phyloP scores from a whole-genome alignment of 2,329 filamentous ascomycete species.

The Colletotrichum sansevieriae region DNA sequence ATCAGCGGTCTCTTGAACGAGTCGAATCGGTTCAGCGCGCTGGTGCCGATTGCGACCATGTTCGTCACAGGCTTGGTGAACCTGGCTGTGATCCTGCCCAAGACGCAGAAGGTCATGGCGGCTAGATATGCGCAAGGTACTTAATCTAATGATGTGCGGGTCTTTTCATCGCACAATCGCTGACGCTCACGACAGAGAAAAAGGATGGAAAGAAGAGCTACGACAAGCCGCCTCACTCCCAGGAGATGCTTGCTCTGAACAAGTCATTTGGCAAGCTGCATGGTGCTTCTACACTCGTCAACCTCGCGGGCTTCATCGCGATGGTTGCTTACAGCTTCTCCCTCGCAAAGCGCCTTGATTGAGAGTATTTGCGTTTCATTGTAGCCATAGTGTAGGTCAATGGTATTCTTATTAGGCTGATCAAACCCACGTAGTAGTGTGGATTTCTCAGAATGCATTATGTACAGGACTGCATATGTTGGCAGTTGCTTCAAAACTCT shows the following conservation, averaged over 20 bases:
- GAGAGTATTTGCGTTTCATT: slow-evolving; percentile 27
- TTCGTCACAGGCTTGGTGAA: slow-evolving; percentile 81
- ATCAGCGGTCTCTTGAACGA: slow-evolving; percentile 69
- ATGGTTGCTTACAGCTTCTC: slow-evolving; percentile 84
- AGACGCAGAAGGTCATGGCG: slow-evolving; percentile 80
- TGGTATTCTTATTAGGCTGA: slow-evolving; percentile 15
- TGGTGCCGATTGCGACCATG: slow-evolving; percentile 77
- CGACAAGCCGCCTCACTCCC: slow-evolving; percentile 82
- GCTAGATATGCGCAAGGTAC: slow-evolving; percentile 83
- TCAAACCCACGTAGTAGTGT: slow-evolving; percentile 14
- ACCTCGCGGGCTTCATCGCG: slow-evolving; percentile 77
- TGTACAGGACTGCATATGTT: slow-evolving; percentile 23
- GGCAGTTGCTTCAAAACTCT: slow-evolving; percentile 7
- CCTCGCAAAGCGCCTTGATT: slow-evolving; percentile 73
- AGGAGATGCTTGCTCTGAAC: slow-evolving; percentile 86
- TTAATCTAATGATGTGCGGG: slow-evolving; percentile 43
- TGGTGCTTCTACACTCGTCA: slow-evolving; percentile 83
- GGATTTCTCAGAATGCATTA: slow-evolving; percentile 19
- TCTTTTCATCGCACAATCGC: neutral
- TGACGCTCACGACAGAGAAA: slow-evolving; percentile 68
- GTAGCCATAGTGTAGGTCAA: neutral
- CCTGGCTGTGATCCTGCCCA: slow-evolving; percentile 77
- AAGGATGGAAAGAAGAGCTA: slow-evolving; percentile 90
- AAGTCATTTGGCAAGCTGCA: slow-evolving; percentile 84
- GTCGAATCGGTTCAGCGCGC: slow-evolving; percentile 72